These are phyloP conservation scores for Puccinia coronata DNA, from an alignment of 1,284 basidiomycete species.

Conservation along the genomic window DNA sequence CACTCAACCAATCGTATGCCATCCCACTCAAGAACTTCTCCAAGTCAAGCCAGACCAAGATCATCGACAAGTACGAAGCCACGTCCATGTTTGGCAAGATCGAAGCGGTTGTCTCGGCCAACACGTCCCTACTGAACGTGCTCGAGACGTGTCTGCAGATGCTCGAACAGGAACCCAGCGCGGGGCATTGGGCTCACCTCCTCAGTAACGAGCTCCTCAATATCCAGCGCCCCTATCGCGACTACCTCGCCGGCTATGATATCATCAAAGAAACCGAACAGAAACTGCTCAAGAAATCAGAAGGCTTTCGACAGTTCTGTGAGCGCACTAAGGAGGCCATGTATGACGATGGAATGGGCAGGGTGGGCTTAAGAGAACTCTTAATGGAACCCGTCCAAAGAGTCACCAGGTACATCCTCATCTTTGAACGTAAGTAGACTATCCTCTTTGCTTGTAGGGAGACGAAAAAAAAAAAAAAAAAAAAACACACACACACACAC, in stretches of 20 bases:
- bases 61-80: constrained; percentile 48
- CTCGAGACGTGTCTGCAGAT: constrained; percentile 21
- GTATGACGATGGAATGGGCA: constrained; percentile 50
- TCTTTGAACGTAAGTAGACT: constrained; percentile 70
- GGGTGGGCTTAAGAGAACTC: constrained; percentile 83
- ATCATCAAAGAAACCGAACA: constrained; percentile 48
- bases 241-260: constrained; percentile 46
- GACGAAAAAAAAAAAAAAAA: constrained; percentile 55
- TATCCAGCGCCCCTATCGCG: constrained; percentile 49
- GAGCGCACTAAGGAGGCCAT: constrained; percentile 49
- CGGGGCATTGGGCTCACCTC: constrained; percentile 9
- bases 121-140: background rate
- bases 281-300: constrained; percentile 42
- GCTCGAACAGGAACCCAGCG: constrained; percentile 9
- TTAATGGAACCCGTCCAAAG: constrained; percentile 99
- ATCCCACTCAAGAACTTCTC: constrained; percentile 44
- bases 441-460: constrained; percentile 45
- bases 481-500: too few relatives aligned
- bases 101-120: constrained; percentile 27
- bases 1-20: constrained; percentile 63
- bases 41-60: constrained; percentile 33
- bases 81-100: constrained; percentile 48
- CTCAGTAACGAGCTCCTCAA: constrained; percentile 37
- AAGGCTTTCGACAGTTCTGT: constrained; percentile 48
- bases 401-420: constrained; percentile 89